phyloP scores from a whole-genome alignment of 441 rosid species.

The Dalechampia spathulata region DNA sequence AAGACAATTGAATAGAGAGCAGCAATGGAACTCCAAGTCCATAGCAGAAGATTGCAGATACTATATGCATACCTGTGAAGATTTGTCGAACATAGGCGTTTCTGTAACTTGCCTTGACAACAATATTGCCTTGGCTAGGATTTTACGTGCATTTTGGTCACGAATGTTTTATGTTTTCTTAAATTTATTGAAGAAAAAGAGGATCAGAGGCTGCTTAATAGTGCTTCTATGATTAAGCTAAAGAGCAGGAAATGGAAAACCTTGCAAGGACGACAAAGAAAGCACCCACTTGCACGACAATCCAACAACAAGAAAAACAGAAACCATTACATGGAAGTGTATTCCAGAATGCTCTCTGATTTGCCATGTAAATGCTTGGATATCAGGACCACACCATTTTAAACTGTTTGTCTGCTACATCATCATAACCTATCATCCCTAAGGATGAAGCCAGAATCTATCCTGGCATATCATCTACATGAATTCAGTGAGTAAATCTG shows the following conservation, averaged over 20 bases:
- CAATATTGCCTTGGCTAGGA: not conserved
- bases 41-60: not conserved
- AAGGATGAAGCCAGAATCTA: too few relatives aligned
- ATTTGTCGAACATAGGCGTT: not conserved
- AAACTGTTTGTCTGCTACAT: too few relatives aligned
- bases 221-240: not conserved
- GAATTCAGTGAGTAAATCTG: too few relatives aligned
- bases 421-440: too few relatives aligned
- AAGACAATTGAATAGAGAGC: slow-evolving; percentile 28
- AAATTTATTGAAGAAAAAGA: not conserved
- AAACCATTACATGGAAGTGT: not conserved
- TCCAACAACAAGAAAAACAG: not conserved
- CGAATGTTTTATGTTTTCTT: not conserved
- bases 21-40: not conserved
- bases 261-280: not conserved
- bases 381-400: too few relatives aligned
- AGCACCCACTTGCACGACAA: not conserved
- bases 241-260: not conserved
- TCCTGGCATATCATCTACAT: too few relatives aligned
- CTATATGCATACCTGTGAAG: not conserved
- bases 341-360: not conserved
- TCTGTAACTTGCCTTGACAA: not conserved
- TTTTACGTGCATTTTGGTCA: not conserved
- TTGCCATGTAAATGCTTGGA: too few relatives aligned
- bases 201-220: too few relatives aligned